phyloP scores from a whole-genome alignment of 345 rosid genomes.

The Acer yangbiense region DNA sequence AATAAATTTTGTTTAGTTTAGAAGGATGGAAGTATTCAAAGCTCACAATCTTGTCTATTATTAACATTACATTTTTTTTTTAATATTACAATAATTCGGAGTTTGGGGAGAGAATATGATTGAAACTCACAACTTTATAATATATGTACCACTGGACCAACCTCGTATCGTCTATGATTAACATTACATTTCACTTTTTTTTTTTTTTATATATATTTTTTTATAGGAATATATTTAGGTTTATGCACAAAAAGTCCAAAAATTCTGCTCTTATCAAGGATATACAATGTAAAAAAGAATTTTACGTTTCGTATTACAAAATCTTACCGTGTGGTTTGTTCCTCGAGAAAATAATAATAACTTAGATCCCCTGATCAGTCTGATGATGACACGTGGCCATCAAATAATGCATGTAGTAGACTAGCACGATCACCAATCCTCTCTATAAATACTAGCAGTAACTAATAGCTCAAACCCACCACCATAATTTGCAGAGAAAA shows the following conservation, averaged over 20 bases:
- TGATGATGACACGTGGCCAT: background rate
- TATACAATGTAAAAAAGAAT: background rate
- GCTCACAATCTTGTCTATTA: background rate
- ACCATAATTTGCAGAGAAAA: background rate
- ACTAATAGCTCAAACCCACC: background rate
- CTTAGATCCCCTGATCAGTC: background rate
- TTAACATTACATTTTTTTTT: too few relatives aligned
- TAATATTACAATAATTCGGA: too few relatives aligned
- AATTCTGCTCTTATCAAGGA: background rate
- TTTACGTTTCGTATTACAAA: background rate
- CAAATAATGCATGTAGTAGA: background rate
- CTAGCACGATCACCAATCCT: background rate
- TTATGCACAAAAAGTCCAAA: background rate
- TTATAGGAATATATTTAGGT: background rate
- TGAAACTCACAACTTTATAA: too few relatives aligned
- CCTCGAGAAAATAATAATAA: background rate
- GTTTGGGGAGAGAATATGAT: too few relatives aligned
- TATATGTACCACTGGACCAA: too few relatives aligned
- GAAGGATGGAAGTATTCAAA: too few relatives aligned
- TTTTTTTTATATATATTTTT: background rate
- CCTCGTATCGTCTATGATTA: too few relatives aligned
- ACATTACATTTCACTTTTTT: too few relatives aligned
- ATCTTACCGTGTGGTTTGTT: slow-evolving; percentile 5
- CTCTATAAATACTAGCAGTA: background rate
- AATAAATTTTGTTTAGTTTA: too few relatives aligned